Evolutionary conservation across 2,329 filamentous ascomycete species (phyloP).

Genomic region (Emericellopsis cladophorae): DNA sequence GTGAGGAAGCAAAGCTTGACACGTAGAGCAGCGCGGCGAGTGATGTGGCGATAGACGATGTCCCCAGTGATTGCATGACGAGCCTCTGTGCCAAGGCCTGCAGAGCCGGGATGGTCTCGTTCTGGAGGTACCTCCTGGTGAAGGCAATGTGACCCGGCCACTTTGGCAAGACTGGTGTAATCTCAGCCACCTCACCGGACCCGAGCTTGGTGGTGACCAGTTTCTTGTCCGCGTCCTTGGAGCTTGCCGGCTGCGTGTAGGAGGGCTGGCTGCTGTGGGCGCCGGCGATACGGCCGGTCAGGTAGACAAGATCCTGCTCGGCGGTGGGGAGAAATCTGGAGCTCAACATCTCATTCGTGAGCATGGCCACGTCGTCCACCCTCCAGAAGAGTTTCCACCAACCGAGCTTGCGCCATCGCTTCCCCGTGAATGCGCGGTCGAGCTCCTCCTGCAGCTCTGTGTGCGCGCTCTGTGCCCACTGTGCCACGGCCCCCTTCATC

Average conservation of each 20-base stretch:
- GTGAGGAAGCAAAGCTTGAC: slow-evolving; percentile 34
- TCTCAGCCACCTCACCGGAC: slow-evolving; percentile 11
- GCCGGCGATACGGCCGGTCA: slow-evolving; percentile 62
- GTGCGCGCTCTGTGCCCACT: slow-evolving; percentile 72
- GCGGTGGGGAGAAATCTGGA: slow-evolving; percentile 66
- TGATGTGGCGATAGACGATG: slow-evolving; percentile 48
- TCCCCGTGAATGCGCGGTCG: slow-evolving; percentile 63
- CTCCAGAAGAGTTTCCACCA: slow-evolving; percentile 98
- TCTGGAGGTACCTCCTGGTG: slow-evolving; percentile 53
- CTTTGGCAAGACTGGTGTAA: slow-evolving; percentile 20
- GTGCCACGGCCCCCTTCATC: slow-evolving; percentile 47
- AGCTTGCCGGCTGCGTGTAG: slow-evolving; percentile 22
- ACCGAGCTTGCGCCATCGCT: slow-evolving; percentile 63
- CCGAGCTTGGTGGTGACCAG: slow-evolving; percentile 4
- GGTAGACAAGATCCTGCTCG: slow-evolving; percentile 71
- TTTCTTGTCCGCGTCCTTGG: background rate
- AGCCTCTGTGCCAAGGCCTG: slow-evolving; percentile 63
- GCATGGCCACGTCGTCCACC: slow-evolving; percentile 80
- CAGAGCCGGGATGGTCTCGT: slow-evolving; percentile 55
- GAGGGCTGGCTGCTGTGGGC: slow-evolving; percentile 14
- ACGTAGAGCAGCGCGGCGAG: slow-evolving; percentile 45
- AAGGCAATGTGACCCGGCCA: slow-evolving; percentile 69
- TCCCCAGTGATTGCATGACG: slow-evolving; percentile 63
- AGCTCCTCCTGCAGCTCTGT: slow-evolving; percentile 71
- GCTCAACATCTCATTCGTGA: slow-evolving; percentile 66